Percentiles rank a stretch among this genome's conserved stretches.
Conservation (phyloP, 805 yeast species). For the Candida ficus region DNA sequence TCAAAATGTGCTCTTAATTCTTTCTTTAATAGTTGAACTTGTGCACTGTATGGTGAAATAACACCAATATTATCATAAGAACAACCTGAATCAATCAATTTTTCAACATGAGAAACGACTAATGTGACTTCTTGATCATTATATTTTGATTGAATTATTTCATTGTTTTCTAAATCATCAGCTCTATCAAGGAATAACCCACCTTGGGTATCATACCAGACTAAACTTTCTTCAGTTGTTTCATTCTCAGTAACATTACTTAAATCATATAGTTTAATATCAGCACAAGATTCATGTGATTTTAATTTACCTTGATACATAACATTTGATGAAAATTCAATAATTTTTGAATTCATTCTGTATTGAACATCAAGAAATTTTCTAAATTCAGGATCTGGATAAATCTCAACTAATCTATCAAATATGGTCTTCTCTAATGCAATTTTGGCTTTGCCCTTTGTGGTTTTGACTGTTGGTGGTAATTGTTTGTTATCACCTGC, state of each 20-base stretch:
- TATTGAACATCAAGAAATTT: conserved; percentile 73
- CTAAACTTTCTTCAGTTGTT: conserved; percentile 47
- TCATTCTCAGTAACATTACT: conserved; percentile 44
- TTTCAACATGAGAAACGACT: conserved; percentile 50
- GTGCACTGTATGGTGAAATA: conserved; percentile 89
- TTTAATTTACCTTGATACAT: conserved; percentile 58
- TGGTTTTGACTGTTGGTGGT: conserved; percentile 79
- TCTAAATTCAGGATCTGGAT: conserved; percentile 35
- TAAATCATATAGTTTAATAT: conserved; percentile 50
- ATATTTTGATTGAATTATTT: conserved; percentile 44
- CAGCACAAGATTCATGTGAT: conserved; percentile 57
- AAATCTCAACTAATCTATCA: conserved; percentile 61
- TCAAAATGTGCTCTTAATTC: conserved; percentile 3
- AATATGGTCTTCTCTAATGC: conserved; percentile 65
- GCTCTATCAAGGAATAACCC: conserved; percentile 69
- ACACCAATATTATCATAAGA: conserved; percentile 62
- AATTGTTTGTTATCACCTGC: conserved; percentile 94
- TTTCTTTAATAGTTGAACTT: conserved; percentile 50
- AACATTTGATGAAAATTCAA: conserved; percentile 68
- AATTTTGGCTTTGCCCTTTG: conserved; percentile 36
- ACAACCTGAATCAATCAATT: conserved; percentile 50
- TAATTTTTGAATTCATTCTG: conserved; percentile 76
- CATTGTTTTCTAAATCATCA: conserved; percentile 27
- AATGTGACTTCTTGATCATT: conserved; percentile 74
- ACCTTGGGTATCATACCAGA: conserved; percentile 95